Evolutionary conservation across 176 grass and related monocot genomes (phyloP), one percentile per base, ranked within the genome.

Genomic region (Eragrostis nindensis): DNA sequence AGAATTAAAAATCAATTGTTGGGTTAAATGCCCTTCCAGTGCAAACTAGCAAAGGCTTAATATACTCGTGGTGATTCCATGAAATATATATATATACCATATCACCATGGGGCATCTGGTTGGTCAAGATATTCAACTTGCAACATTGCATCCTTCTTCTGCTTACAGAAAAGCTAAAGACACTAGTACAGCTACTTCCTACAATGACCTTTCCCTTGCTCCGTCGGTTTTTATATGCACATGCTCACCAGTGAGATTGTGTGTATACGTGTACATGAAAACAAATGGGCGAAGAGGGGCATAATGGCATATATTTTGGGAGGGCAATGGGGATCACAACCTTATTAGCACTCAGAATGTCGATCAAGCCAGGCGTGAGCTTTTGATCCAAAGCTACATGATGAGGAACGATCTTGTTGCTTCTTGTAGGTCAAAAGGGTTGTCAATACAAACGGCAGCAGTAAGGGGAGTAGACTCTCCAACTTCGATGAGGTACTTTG

Each of bases 331-430:
- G 75, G 48, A 22, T 15, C 63, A 48, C 21, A 81, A 94, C 95
- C 95, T 98, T 98, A 84, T 98, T 98, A 24, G 92, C 66, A 53
- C 65, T 78, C 72, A 98, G 76, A 87, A 98, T 98, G 89, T 98
- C 78, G 3, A 94, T 89, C 70, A 98, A 85, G 62, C 95, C 95
- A 87, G 81, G 52, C 26, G 46, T 86, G 59, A 98, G 83, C 74
- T 94, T 94, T 79, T 80, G 74, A 86, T 94, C 90, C 79, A 91
- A 86, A 88, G 80, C 49, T 43, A 86, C 67, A 74, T 83, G 75
- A 83, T 94, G 88, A 88, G 95, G 82, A 74, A 89, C 8, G 75
- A 93, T 71, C 84, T 84, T 6, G 95, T 94, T 64, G 92, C 92
- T 91, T 94, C 95, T 55, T 92, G 66, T 32, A 98, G 76, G 84